Base-by-base conservation (phyloP, 2,329 filamentous ascomycete species). In the Colletotrichum aenigma region DNA sequence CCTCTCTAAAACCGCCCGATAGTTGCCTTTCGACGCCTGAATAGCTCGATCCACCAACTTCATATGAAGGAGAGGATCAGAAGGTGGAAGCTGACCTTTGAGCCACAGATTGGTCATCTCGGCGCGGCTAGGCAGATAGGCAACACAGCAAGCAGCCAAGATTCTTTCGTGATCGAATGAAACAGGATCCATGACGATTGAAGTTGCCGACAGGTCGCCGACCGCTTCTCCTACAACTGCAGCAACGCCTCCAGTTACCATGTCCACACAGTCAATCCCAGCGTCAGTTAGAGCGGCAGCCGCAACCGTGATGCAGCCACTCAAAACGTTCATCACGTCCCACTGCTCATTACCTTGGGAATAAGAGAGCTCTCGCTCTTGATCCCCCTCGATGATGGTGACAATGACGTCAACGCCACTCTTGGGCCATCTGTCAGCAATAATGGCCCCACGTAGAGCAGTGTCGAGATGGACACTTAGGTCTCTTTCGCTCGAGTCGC, bases 381-480 rank as follows among this genome's bases (percentile, higher is more conserved):
- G 95, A 81, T 98, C 97, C 4, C 95, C 96, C 86, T 99, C 97
- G 21, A 99, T 88, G 65, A 99, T 93, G 1, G 96, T 98, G 65
- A 99, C 92, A 21, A 98, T 93, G 55, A 99, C 93, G 83, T 99
- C 97, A n/a, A 98, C 93, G 60, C 95, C 96, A 83, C 95, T 98
- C 88, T 99, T 99, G n/a, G 97, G 97, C 95, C 96, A 99, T 74
- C 96, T 90, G 83, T 98, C 96, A 16, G 95, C 96, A 81, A 98
- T 96, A 66, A 98, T 93, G 9, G 95, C 94, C 1, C 96, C 96
- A 38, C 96, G 91, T 66, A 99, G 88, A 30, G 97, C 96, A 18
- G 95, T 96, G 84, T 98, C 96, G 4, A 99, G 88, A 83, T 98
- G 96, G 13, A 96, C 94, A 15, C 95, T 95, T 3, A 99, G 89